Evolutionary conservation across 208 protist genomes (phyloP).

Genomic region (Crithidia bombi): DNA sequence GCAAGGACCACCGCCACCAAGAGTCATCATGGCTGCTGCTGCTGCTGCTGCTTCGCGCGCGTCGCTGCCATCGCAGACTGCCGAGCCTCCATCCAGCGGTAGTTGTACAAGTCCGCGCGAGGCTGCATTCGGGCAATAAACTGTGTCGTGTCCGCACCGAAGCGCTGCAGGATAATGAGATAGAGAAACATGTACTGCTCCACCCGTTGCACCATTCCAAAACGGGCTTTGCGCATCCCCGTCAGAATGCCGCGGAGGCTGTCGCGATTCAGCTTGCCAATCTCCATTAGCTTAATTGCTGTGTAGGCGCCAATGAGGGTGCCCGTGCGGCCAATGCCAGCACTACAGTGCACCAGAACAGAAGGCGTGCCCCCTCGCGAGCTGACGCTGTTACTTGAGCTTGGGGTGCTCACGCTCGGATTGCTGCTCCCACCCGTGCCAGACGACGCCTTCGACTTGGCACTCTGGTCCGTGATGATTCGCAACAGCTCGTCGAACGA

Average conservation of each 20-base stretch:
- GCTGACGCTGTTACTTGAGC: not conserved
- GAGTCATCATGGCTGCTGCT: not conserved
- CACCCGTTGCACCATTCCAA: constrained; percentile 85
- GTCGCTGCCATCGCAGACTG: constrained; percentile 16
- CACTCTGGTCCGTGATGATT: constrained; percentile 34
- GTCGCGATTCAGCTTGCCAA: constrained; percentile 34
- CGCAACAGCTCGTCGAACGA: constrained; percentile 67
- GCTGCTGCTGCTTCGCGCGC: constrained; percentile 8
- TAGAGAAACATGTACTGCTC: constrained; percentile 91
- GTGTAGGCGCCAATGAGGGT: constrained; percentile 84
- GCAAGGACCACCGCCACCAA: not conserved
- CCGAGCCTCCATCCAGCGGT: constrained; percentile 32
- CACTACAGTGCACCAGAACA: constrained; percentile 88
- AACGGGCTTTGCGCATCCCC: constrained; percentile 63
- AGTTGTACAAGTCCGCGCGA: constrained; percentile 32
- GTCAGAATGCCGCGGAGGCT: constrained; percentile 51
- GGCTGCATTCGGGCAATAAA: constrained; percentile 35
- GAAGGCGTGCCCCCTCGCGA: constrained; percentile 30
- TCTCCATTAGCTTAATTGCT: constrained; percentile 42
- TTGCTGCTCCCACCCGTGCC: not conserved
- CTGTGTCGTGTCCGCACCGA: constrained; percentile 30
- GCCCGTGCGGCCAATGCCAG: constrained; percentile 84
- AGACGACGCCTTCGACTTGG: not conserved
- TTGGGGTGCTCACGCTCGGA: not conserved
- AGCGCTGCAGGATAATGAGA: constrained; percentile 53